Percentiles rank a stretch among this genome's conserved stretches.
These are phyloP conservation scores for Vicia faba DNA, from an alignment of 306 rosid species.

Conservation along the genomic window DNA sequence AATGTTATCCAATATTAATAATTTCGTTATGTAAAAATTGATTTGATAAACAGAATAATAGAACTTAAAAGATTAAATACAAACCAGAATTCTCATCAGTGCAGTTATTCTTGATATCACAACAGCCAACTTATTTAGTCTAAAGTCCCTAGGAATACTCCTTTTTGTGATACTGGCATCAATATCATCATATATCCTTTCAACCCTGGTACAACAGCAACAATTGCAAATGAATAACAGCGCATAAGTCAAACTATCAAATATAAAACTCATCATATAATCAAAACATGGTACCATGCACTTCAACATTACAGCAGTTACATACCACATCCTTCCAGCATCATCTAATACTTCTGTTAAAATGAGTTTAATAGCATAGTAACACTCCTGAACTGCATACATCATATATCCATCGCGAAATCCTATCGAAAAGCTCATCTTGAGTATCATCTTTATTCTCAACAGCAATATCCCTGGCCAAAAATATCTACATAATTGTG, in stretches of 20 bases:
- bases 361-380: conserved; percentile 58
- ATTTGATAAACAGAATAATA: conserved; percentile 20
- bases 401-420: conserved; percentile 90
- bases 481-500: conserved; percentile 60
- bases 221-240: conserved; percentile 33
- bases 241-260: conserved; percentile 11
- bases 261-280: conserved; percentile 14
- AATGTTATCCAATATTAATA: background rate
- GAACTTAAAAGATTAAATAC: conserved; percentile 36
- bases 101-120: conserved; percentile 90
- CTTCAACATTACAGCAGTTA: conserved; percentile 22
- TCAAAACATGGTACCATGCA: background rate
- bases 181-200: conserved; percentile 69
- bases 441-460: conserved; percentile 76
- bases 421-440: conserved; percentile 81
- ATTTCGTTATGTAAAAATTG: background rate
- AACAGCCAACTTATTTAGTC: conserved; percentile 69
- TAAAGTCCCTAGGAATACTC: conserved; percentile 49
- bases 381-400: conserved; percentile 97
- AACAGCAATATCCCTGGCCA: conserved; percentile 86
- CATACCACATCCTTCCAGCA: conserved; percentile 84
- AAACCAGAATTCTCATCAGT: conserved; percentile 86
- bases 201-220: conserved; percentile 65
- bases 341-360: conserved; percentile 72
- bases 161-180: conserved; percentile 49